phyloP scores from a whole-genome alignment of 2,329 filamentous ascomycete genomes.

The Colletotrichum limetticola region DNA sequence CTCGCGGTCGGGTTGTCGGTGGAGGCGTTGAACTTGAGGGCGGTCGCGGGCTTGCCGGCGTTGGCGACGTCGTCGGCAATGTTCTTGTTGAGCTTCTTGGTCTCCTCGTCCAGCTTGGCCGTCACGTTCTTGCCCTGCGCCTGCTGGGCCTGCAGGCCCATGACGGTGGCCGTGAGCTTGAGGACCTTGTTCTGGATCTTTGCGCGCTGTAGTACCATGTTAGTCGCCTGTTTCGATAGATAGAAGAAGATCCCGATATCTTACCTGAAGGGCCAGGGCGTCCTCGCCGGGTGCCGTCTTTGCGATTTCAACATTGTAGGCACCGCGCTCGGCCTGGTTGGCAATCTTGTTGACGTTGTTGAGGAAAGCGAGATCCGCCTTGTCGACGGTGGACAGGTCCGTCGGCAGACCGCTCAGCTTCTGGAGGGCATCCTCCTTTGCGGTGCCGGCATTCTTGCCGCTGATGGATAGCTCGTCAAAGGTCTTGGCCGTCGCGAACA shows the following conservation, averaged over 20 bases:
- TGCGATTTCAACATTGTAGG: constrained; percentile 63
- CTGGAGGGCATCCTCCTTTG: constrained; percentile 53
- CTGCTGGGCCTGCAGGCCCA: constrained; percentile 60
- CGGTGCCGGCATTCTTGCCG: constrained; percentile 56
- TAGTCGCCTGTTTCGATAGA: not conserved
- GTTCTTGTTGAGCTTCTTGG: constrained; percentile 64
- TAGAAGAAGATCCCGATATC: not conserved
- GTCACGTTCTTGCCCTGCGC: constrained; percentile 61
- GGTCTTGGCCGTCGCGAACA: constrained; percentile 45
- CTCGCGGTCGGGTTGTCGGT: constrained; percentile 29
- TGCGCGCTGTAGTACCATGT: constrained; percentile 49
- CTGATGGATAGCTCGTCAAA: constrained; percentile 60
- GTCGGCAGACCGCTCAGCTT: constrained; percentile 50
- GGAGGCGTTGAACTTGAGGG: constrained; percentile 35
- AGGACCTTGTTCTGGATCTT: constrained; percentile 71
- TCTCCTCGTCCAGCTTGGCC: constrained; percentile 56
- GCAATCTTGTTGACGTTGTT: constrained; percentile 61
- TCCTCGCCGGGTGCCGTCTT: constrained; percentile 56
- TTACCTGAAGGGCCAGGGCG: constrained; percentile 58
- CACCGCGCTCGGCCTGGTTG: constrained; percentile 62
- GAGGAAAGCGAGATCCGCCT: constrained; percentile 59
- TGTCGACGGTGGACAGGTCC: constrained; percentile 55
- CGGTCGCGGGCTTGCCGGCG: constrained; percentile 56
- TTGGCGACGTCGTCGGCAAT: constrained; percentile 57
- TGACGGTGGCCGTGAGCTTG: constrained; percentile 63